These are phyloP conservation scores for Volutella citrinella DNA, from an alignment of 2,329 filamentous ascomycete species.

Conservation along the genomic window DNA sequence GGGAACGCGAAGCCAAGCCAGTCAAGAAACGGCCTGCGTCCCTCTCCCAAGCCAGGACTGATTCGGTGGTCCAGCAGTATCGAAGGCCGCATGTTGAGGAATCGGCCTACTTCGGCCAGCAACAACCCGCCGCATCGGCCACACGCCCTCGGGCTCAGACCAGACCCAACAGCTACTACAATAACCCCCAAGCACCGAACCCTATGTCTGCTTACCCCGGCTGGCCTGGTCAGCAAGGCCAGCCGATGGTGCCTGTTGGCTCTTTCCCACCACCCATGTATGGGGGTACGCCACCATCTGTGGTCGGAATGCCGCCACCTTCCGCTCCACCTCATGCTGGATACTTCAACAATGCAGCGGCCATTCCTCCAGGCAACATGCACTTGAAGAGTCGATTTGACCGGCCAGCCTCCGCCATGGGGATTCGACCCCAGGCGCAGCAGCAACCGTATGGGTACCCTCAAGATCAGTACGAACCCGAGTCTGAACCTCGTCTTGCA, in stretches of 20 bases:
- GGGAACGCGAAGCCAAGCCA: constrained; percentile 26
- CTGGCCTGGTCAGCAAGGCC: constrained; percentile 22
- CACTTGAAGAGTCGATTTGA: constrained; percentile 34
- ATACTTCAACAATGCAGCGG: constrained; percentile 30
- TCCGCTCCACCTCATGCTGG: constrained; percentile 27
- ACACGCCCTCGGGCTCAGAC: constrained; percentile 32
- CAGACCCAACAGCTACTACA: constrained; percentile 35
- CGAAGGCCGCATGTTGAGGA: constrained; percentile 32
- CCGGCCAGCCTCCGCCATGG: constrained; percentile 39
- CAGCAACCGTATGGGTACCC: constrained; percentile 30
- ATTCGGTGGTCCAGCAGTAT: constrained; percentile 31
- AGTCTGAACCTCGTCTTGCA: constrained; percentile 32
- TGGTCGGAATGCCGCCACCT: constrained; percentile 25
- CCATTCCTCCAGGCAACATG: too few relatives aligned
- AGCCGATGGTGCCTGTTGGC: constrained; percentile 19
- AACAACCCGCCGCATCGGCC: constrained; percentile 30
- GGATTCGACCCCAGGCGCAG: constrained; percentile 29
- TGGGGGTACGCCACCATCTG: constrained; percentile 22
- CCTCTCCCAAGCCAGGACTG: constrained; percentile 30
- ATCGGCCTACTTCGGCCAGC: constrained; percentile 33
- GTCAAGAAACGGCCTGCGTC: constrained; percentile 28
- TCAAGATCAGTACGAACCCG: constrained; percentile 40
- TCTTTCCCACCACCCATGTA: constrained; percentile 31
- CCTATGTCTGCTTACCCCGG: constrained; percentile 24
- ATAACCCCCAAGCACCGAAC: constrained; percentile 26